Evolutionary conservation across 2,329 filamentous ascomycete genomes (phyloP), one percentile per base, ranked within the genome.

Genomic region (Cladophialophora psammophila): DNA sequence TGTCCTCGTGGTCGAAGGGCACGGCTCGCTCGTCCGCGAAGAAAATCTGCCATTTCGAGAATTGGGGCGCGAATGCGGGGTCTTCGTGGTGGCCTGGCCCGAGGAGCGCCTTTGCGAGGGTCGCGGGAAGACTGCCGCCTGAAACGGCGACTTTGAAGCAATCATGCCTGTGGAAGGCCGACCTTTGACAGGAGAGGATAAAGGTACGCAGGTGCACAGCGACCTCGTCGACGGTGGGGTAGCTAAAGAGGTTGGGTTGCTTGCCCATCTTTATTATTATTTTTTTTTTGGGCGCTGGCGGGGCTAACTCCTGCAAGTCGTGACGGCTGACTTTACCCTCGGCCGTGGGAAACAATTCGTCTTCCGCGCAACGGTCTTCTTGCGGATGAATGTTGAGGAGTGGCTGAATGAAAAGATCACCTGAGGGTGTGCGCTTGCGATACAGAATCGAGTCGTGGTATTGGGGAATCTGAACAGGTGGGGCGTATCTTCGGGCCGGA

Each of bases 21-120:
- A 98, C 95, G 74, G 92, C 92, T 76, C 95, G 92, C 85, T 99
- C 95, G 78, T 99, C 95, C 76, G 94, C 94, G 80, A 97, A 98
- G 86, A 98, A 99, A 76, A 99, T 92, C 76, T 98, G 92, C 95
- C 95, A 99, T 79, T 92, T 93, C 77, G 86, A 84, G 80, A 96
- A 97, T 74, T 91, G 84, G 76, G 81, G 73, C 7, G 50, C 54
- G 12, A 50, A 32, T 12, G 58, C 38, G n/a, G 63, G 50, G 60
- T 70, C 66, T 53, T 70, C 68, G n/a, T 68, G 52, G 20, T 87
- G 76, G 45, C 60, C 60, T 3, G 66, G 20, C 15, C 50, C 59
- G 32, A 98, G 87, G 10, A 98, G 88, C 9, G 93, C 93, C 78
- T 92, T 88, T 54, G 93, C 93, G 50, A 99, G 90, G 13, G 90